Base-by-base conservation (phyloP, 805 yeast species). In the Teunomyces pallodes region DNA sequence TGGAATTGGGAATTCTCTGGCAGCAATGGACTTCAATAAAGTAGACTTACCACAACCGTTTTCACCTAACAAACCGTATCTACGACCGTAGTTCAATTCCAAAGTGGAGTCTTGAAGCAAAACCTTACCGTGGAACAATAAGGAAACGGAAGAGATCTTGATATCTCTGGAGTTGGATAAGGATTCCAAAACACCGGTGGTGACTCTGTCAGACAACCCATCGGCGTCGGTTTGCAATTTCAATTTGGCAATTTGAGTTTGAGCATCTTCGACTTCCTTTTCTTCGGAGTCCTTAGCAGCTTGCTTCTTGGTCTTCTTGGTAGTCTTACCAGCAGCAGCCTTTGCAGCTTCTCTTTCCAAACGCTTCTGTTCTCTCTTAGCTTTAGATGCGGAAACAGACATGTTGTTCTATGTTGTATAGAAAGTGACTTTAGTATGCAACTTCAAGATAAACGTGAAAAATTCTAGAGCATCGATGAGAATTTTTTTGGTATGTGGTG, bases 11-110 rank as follows among this genome's bases (percentile, higher is more conserved):
- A 80, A 94, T 74, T 94, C 99, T 70, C 96, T 83, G 45, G 96
- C 95, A 50, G 98, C 97, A 60, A 94, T 71, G 36, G 98, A 87
- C 71, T 89, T 89, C 67, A 94, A 76, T 62, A 94, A 84, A 20
- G 99, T 94, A 42, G 97, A 90, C 74, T 94, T 94, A 76, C 99
- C 99, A 77, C 98, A 94, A 57, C 99, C 99, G 71, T 94, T 94
- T 73, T 91, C 98, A 64, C 99, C 99, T 65, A 94, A 80, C 53
- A 94, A 79, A 75, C 99, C 99, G 69, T 94, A 94, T 74, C 96
- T 86, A 76, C 97, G 87, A 67, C 98, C 99, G 70, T 84, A 92
- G 76, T 94, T 94, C 72, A 94, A 82, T 76, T 94, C 99, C 59
- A 94, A 74, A 43, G 78, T 79, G 35, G 97, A 86, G 72, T 94